These are phyloP conservation scores for Ajuga chamaepitys DNA, from an alignment of 257 asterid genomes.

Conservation along the genomic window DNA sequence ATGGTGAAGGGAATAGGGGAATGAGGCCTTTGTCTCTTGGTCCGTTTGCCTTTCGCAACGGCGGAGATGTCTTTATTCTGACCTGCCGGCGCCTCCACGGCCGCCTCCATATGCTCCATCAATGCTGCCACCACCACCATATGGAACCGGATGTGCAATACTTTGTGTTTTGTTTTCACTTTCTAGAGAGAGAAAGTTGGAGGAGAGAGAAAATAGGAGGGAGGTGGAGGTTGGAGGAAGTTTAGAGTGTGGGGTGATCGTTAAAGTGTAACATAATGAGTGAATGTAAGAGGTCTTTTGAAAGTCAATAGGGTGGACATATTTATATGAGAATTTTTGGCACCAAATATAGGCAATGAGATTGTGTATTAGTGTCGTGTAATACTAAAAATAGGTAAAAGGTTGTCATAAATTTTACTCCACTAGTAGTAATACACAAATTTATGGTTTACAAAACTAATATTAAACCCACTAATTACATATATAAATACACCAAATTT, in stretches of 20 bases:
- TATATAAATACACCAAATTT: too few species aligned
- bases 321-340: background rate
- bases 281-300: slow-evolving; percentile 32
- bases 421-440: too few species aligned
- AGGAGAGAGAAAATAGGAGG: slow-evolving; percentile 25
- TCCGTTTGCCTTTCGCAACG: slow-evolving; percentile 47
- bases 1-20: slow-evolving; percentile 40
- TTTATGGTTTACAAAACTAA: too few species aligned
- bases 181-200: slow-evolving; percentile 17
- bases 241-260: slow-evolving; percentile 26
- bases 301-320: slow-evolving; percentile 24
- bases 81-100: slow-evolving; percentile 13
- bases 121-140: slow-evolving; percentile 30
- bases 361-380: background rate
- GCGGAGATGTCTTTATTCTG: slow-evolving; percentile 17
- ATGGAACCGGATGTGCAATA: background rate
- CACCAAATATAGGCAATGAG: slow-evolving; percentile 16
- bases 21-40: slow-evolving; percentile 39
- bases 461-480: too few species aligned
- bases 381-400: background rate
- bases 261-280: slow-evolving; percentile 18
- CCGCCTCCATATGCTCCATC: slow-evolving; percentile 37
- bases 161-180: background rate
- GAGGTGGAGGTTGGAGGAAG: slow-evolving; percentile 19
- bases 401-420: too few species aligned